A percentile compares a stretch with the other conserved stretches of the same genome.
Evolutionary conservation across 2,329 filamentous ascomycete species (phyloP).

Genomic region (Sporothrix pallida): DNA sequence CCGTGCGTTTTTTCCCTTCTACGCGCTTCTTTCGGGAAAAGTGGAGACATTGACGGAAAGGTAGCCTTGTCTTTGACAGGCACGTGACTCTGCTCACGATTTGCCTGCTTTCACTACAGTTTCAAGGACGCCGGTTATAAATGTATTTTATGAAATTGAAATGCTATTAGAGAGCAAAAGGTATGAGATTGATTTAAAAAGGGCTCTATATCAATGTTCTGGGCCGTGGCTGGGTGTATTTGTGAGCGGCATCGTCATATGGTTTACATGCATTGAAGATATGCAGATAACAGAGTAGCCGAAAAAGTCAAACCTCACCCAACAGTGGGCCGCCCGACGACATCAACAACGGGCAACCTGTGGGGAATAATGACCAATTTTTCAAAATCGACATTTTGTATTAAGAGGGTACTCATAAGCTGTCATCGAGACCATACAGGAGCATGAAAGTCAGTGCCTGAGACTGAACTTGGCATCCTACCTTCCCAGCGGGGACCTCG

Average conservation of each 20-base stretch:
- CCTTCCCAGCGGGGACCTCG: background rate
- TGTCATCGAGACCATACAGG: background rate
- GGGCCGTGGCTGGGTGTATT: background rate
- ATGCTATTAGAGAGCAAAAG: background rate
- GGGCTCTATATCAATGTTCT: too few relatives aligned
- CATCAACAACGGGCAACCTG: background rate
- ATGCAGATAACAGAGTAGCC: slow-evolving; percentile 15
- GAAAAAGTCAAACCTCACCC: slow-evolving; percentile 32
- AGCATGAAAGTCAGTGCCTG: background rate
- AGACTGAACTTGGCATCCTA: background rate
- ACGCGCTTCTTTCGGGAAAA: slow-evolving; percentile 26
- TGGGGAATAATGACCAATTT: background rate
- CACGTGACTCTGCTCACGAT: background rate
- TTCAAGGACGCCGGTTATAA: background rate
- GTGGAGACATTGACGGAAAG: background rate
- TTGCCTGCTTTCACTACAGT: background rate
- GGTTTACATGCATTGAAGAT: slow-evolving; percentile 23
- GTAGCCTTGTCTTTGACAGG: background rate
- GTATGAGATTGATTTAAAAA: background rate
- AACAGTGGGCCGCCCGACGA: background rate
- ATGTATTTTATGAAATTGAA: background rate
- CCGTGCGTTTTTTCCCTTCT: slow-evolving; percentile 34
- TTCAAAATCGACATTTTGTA: background rate
- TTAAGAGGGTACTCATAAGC: background rate
- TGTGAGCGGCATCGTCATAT: background rate